A percentile compares a stretch with the other conserved stretches of the same genome.
Conservation (phyloP, 1,284 basidiomycete genomes). For the Phellopilus nigrolimitatus region DNA sequence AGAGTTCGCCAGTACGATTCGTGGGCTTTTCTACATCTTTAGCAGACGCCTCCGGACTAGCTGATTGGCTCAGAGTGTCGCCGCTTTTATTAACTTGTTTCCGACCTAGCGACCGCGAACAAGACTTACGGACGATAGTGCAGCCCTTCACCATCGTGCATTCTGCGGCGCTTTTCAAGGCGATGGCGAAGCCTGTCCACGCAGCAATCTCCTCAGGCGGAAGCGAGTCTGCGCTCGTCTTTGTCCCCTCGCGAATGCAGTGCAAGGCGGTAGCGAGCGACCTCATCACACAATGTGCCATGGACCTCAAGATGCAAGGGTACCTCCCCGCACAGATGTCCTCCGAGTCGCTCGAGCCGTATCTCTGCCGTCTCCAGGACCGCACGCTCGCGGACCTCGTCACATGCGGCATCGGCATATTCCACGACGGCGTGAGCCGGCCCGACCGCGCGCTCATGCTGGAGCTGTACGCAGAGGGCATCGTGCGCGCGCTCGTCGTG, state of each 20-base stretch:
- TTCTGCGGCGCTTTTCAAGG: constrained; percentile 83
- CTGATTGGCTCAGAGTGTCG: constrained; percentile 79
- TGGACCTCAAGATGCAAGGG: constrained; percentile 71
- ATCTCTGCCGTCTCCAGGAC: constrained; percentile 62
- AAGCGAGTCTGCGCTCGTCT: constrained; percentile 68
- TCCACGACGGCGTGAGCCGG: constrained; percentile 69
- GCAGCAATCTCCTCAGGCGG: constrained; percentile 47
- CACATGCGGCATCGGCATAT: constrained; percentile 87
- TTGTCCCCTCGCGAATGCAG: constrained; percentile 85
- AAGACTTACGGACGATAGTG: constrained; percentile 65
- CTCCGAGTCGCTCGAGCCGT: constrained; percentile 57
- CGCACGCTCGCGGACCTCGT: constrained; percentile 67
- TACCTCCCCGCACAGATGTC: constrained; percentile 58
- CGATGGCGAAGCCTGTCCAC: constrained; percentile 91
- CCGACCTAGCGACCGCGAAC: constrained; percentile 78
- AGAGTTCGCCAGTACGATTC: constrained; percentile 61
- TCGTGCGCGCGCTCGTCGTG: constrained; percentile 79
- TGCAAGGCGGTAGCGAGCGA: constrained; percentile 78
- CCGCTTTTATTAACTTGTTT: constrained; percentile 71
- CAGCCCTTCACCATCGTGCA: constrained; percentile 86
- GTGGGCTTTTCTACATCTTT: constrained; percentile 80
- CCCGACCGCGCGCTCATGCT: constrained; percentile 76
- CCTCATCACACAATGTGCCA: constrained; percentile 83
- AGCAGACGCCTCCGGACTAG: constrained; percentile 76
- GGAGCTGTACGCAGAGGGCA: constrained; percentile 78